Conservation (phyloP, 2,329 filamentous ascomycete species). For the Beauveria asiatica region DNA sequence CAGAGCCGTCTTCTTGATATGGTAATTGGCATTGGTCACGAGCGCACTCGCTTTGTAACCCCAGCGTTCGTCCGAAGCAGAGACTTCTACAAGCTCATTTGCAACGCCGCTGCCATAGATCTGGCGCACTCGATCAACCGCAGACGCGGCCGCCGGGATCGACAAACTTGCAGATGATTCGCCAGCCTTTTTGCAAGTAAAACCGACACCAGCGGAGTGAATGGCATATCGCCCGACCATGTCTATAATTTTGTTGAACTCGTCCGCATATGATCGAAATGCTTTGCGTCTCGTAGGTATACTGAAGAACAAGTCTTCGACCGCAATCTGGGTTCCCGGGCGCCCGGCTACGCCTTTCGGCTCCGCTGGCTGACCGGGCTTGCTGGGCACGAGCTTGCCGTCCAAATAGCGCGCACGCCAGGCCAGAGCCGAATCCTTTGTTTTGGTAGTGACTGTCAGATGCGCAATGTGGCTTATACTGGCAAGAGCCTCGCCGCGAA, state of each 20-base stretch:
- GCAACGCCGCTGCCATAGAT: constrained; percentile 79
- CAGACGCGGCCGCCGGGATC: constrained; percentile 63
- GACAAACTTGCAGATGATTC: constrained; percentile 78
- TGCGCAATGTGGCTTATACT: constrained; percentile 99
- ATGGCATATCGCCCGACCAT: constrained; percentile 89
- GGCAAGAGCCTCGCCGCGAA: constrained; percentile 88
- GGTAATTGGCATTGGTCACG: constrained; percentile 90
- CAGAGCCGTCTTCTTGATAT: constrained; percentile 78
- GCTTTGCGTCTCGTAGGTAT: constrained; percentile 79
- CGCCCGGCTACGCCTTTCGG: constrained; percentile 83
- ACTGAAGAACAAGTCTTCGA: constrained; percentile 97
- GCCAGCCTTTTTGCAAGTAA: constrained; percentile 94
- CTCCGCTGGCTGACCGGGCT: constrained; percentile 78
- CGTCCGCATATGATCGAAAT: constrained; percentile 85
- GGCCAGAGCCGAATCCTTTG: constrained; percentile 75
- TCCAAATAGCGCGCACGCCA: constrained; percentile 85
- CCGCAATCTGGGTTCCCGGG: constrained; percentile 86
- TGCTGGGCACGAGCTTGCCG: constrained; percentile 71
- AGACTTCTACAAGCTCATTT: constrained; percentile 76
- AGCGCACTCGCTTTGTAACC: constrained; percentile 77
- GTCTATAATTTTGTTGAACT: constrained; percentile 96
- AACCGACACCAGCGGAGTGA: constrained; percentile 83
- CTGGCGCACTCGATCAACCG: constrained; percentile 78
- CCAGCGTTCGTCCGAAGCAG: constrained; percentile 63
- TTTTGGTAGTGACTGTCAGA: constrained; percentile 89